Conservation (phyloP, 345 rosid genomes). For the Bruguiera sexangula region DNA sequence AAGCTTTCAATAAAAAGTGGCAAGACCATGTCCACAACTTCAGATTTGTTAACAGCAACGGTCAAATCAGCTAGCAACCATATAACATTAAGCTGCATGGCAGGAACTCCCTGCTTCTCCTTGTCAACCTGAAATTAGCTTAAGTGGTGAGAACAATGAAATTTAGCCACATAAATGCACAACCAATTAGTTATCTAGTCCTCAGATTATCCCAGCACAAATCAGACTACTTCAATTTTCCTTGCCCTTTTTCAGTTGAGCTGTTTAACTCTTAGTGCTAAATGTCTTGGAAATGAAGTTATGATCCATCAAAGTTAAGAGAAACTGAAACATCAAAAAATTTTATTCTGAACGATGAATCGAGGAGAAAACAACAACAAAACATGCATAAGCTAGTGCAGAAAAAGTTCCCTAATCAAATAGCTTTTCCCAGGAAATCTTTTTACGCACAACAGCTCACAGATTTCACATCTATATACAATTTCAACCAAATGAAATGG, state of each 20-base stretch:
- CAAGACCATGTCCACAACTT: conserved; percentile 95
- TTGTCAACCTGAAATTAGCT: conserved; percentile 67
- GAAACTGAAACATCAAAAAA: too few relatives aligned
- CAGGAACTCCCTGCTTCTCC: conserved; percentile 71
- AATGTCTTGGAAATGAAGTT: too few relatives aligned
- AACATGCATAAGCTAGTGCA: conserved; percentile 4
- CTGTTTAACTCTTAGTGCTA: too few relatives aligned
- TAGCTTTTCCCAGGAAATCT: background rate
- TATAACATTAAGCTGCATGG: conserved; percentile 83
- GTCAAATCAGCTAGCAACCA: conserved; percentile 90
- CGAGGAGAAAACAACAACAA: background rate
- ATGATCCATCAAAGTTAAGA: too few relatives aligned
- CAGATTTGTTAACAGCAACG: conserved; percentile 86
- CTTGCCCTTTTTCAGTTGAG: too few relatives aligned
- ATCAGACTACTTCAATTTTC: background rate
- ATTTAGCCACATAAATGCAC: background rate
- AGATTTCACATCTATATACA: background rate
- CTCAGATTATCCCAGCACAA: background rate
- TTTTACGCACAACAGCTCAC: too few relatives aligned
- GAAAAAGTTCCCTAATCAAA: conserved; percentile 3
- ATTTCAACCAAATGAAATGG: background rate
- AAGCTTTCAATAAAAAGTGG: conserved; percentile 94
- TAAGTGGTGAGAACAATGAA: conserved; percentile 1
- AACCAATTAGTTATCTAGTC: background rate
- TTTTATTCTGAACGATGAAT: background rate